A percentile compares a stretch with the other conserved stretches of the same genome.
These are phyloP conservation scores for Limnomonas spitsbergensis DNA, from an alignment of 139 green algal species.

Conservation along the genomic window DNA sequence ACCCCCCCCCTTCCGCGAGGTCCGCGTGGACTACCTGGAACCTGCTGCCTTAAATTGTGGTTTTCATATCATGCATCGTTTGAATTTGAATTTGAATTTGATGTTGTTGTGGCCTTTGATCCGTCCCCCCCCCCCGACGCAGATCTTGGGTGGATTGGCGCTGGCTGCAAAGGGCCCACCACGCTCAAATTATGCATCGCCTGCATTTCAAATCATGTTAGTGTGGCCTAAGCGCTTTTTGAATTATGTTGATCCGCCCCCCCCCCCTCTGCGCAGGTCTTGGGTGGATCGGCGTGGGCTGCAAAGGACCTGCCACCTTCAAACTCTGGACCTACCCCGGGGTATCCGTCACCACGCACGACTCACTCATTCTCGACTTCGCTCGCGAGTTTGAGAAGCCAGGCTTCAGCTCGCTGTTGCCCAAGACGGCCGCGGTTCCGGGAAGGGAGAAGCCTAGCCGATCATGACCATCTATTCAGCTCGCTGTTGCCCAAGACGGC, in stretches of 20 bases:
- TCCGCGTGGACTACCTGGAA: no score
- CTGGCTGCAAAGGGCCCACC: conserved; percentile 70
- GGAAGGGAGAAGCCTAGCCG: no score
- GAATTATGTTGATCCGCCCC: no score
- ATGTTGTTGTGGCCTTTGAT: no score
- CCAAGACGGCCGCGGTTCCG: conserved; percentile 32
- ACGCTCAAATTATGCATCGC: conserved; percentile 80
- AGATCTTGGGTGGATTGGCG: conserved; percentile 88
- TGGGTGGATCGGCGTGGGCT: conserved; percentile 86
- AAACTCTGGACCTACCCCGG: conserved; percentile 76
- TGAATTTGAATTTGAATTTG: no score
- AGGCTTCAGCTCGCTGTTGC: conserved; percentile 66
- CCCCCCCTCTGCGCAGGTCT: conserved; percentile 73
- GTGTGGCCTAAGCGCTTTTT: no score
- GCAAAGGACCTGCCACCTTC: conserved; percentile 67
- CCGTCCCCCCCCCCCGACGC: no score
- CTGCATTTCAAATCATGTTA: no score
- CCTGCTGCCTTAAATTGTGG: no score
- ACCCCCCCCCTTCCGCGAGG: no score
- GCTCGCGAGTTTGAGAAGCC: conserved; percentile 71
- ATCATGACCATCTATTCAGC: no score
- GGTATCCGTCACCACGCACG: conserved; percentile 77
- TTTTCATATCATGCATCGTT: no score
- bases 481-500: conserved; percentile 38
- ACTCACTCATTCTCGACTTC: conserved; percentile 82